A percentile compares a stretch with the other conserved stretches of the same genome.
Evolutionary conservation across 768 basidiomycete genomes (phyloP).

Genomic region (Mycena vitilis): DNA sequence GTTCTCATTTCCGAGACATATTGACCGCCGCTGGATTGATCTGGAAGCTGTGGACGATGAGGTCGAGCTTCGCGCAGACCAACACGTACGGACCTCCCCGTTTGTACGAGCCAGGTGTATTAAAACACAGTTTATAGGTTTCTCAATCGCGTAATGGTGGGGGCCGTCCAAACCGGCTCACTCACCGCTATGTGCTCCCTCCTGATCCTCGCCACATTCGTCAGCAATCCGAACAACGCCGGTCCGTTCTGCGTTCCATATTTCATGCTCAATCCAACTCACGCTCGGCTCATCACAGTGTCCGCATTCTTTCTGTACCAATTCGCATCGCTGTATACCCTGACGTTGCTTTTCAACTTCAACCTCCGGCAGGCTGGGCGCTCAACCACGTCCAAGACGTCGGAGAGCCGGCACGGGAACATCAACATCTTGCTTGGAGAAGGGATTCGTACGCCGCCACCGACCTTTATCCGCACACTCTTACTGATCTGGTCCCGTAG

Average conservation of each 20-base stretch:
- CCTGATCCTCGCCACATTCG: constrained; percentile 4
- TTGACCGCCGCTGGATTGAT: constrained; percentile 4
- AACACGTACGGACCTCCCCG: constrained; percentile 1
- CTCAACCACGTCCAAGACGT: no score
- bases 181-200: constrained; percentile 2
- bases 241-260: not conserved
- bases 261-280: not conserved
- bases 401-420: no score
- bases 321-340: no score
- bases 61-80: constrained; percentile 10
- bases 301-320: no score
- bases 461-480: no score
- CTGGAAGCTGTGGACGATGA: constrained; percentile 15
- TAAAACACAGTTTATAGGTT: not conserved
- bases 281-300: no score
- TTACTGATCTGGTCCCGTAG: no score
- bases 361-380: no score
- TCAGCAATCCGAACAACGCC: constrained; percentile 14
- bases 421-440: no score
- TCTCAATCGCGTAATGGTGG: constrained; percentile 5
- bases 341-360: no score
- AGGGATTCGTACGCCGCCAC: no score
- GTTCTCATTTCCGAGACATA: not conserved
- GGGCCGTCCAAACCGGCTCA: constrained; percentile 13
- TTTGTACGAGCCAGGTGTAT: no score